Conservation (phyloP, 345 rosid genomes). For the Heritiera littoralis region DNA sequence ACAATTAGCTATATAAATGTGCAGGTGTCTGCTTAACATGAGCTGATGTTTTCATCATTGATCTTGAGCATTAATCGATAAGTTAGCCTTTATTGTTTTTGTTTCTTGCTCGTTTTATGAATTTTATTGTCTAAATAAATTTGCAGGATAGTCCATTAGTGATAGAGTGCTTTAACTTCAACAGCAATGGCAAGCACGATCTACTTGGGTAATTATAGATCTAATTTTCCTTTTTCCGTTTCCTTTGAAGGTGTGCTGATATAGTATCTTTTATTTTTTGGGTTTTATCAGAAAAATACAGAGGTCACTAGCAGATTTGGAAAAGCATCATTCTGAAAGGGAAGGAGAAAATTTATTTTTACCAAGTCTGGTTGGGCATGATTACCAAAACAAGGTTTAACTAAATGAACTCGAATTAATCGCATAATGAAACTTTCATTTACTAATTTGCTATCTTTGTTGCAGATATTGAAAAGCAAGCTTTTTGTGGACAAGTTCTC, state of each 20-base stretch:
- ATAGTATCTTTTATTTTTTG: slow-evolving; percentile 25
- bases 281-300: slow-evolving; percentile 59
- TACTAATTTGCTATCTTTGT: slow-evolving; percentile 5
- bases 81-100: not conserved
- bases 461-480: slow-evolving; percentile 69
- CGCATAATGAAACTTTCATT: slow-evolving; percentile 17
- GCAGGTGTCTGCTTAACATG: not conserved
- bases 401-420: slow-evolving; percentile 19
- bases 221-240: slow-evolving; percentile 13
- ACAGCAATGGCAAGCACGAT: slow-evolving; percentile 68
- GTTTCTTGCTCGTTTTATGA: slow-evolving; percentile 17
- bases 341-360: slow-evolving; percentile 56
- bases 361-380: slow-evolving; percentile 61
- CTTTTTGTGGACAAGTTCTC: slow-evolving; percentile 68
- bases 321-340: slow-evolving; percentile 53
- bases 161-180: slow-evolving; percentile 71
- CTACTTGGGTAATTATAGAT: slow-evolving; percentile 56
- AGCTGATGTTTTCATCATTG: not conserved
- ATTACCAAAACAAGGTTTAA: slow-evolving; percentile 58
- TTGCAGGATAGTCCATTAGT: slow-evolving; percentile 62
- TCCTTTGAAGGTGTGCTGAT: slow-evolving; percentile 14
- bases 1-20: not conserved
- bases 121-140: slow-evolving; percentile 4
- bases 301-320: slow-evolving; percentile 77
- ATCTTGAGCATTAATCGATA: not conserved